Evolutionary conservation across 495 filamentous ascomycete genomes (phyloP).

Genomic region (Trichoderma virens): DNA sequence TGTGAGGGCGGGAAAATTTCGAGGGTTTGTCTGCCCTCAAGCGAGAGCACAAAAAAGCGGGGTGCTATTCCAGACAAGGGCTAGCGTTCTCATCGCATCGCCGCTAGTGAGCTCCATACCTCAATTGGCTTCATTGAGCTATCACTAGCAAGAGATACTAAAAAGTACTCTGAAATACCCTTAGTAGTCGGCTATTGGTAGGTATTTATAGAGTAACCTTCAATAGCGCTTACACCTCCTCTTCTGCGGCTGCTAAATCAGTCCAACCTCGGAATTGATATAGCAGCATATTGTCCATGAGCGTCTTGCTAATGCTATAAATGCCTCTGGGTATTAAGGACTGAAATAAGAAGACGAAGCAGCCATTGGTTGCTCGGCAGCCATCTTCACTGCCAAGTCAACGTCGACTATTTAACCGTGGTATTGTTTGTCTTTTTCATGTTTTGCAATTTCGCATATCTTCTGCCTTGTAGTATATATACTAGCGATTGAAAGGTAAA

Average conservation of each 20-base stretch:
- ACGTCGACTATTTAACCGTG: not conserved
- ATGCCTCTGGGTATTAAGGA: too few species aligned
- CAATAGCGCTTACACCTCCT: not conserved
- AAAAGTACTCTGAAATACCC: not conserved
- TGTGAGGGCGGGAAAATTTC: conserved; percentile 12
- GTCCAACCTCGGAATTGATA: not conserved
- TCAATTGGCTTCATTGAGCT: not conserved
- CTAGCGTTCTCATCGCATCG: not conserved
- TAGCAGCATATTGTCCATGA: too few species aligned
- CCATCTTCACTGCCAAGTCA: not conserved
- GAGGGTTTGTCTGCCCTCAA: conserved; percentile 12
- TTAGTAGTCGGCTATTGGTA: not conserved
- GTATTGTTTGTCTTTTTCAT: not conserved
- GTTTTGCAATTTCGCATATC: not conserved
- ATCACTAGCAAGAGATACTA: not conserved
- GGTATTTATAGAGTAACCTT: not conserved
- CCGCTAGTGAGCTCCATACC: not conserved
- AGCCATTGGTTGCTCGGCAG: too few species aligned
- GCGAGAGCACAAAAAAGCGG: conserved; percentile 4
- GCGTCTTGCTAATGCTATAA: too few species aligned
- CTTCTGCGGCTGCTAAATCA: not conserved
- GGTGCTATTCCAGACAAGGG: not conserved
- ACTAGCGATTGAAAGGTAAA: not conserved
- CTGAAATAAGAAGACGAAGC: too few species aligned
- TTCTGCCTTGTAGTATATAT: not conserved